These are phyloP conservation scores for grape (Vitis vinifera) DNA, from an alignment of 164 flowering plant genomes.

Conservation along the genomic window ASM3070453v1 NC_081810.1:24375001-24375500, in stretches of 20 bases:
- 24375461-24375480: constrained; percentile 22
- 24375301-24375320: constrained; percentile 29
- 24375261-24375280: constrained; percentile 14
- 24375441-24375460: constrained; percentile 26
- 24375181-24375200: too few relatives aligned
- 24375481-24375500: constrained; percentile 19
- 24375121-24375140: too few relatives aligned
- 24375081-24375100: too few relatives aligned
- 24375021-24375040: too few relatives aligned
- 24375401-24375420: constrained; percentile 35
- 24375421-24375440: constrained; percentile 24
- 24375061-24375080: too few relatives aligned
- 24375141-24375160: too few relatives aligned
- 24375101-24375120: too few relatives aligned
- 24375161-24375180: too few relatives aligned
- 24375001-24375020: too few relatives aligned
- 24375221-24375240: not conserved
- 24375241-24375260: not conserved
- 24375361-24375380: constrained; percentile 35
- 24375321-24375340: constrained; percentile 1
- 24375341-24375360: constrained; percentile 14
- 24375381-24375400: constrained; percentile 24
- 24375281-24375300: constrained; percentile 26
- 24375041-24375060: too few relatives aligned
- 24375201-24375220: too few relatives aligned